Conservation (phyloP, 2,329 filamentous ascomycete species). For the Penicillium verrucosum region DNA sequence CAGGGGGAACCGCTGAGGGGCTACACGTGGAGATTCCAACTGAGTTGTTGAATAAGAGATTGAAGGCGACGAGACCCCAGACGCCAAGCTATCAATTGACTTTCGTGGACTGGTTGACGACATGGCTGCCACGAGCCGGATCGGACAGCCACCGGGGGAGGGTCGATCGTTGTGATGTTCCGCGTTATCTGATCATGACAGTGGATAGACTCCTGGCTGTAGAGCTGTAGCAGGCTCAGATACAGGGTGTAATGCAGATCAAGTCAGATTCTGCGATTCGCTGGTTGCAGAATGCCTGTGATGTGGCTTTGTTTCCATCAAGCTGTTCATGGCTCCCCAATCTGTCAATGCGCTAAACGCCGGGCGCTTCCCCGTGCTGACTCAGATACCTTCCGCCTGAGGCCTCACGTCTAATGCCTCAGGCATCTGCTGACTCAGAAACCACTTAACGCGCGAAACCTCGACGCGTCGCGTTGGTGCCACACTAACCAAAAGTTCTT, state of each 20-base stretch:
- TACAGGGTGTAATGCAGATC: not conserved
- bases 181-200: slow-evolving; percentile 39
- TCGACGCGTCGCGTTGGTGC: slow-evolving; percentile 39
- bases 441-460: slow-evolving; percentile 41
- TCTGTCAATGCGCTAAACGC: slow-evolving; percentile 27
- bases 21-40: slow-evolving; percentile 36
- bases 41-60: slow-evolving; percentile 44
- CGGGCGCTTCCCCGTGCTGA: slow-evolving; percentile 5
- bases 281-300: slow-evolving; percentile 19
- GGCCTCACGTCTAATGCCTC: not conserved
- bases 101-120: slow-evolving; percentile 60
- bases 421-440: slow-evolving; percentile 19
- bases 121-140: slow-evolving; percentile 50
- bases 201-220: slow-evolving; percentile 18
- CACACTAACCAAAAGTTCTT: slow-evolving; percentile 27
- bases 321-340: slow-evolving; percentile 27
- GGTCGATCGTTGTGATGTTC: slow-evolving; percentile 25
- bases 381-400: slow-evolving; percentile 10
- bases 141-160: slow-evolving; percentile 32
- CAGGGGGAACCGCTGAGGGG: slow-evolving; percentile 36
- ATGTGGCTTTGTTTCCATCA: slow-evolving; percentile 21
- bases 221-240: slow-evolving; percentile 7
- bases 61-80: slow-evolving; percentile 51
- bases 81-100: slow-evolving; percentile 63
- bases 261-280: slow-evolving; percentile 1